Base-by-base conservation (phyloP, 805 yeast genomes). In the Candida schatavii region DNA sequence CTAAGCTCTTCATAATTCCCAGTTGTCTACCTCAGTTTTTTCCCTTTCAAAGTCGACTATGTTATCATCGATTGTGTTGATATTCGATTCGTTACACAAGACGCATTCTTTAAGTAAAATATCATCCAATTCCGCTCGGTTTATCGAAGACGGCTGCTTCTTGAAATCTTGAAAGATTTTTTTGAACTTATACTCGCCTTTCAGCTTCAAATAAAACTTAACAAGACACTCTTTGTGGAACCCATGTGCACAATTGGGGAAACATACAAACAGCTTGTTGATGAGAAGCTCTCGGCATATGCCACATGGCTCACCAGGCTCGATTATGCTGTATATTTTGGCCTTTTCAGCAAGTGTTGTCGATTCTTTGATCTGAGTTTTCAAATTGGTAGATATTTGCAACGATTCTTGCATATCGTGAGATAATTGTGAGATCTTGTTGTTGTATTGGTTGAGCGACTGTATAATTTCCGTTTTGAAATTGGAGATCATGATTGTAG, bases 201-300 rank as follows among this genome's bases (percentile, higher is more conserved):
- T 81, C 23, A 84, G 80, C 27, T 70, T 68, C 40, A 83, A 56
- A 26, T 85, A 77, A 29, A 67, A 67, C 43, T 77, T 75, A 5
- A 85, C 77, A n/a, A 88, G 61, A 65, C 99, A 93, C 57, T 89
- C 96, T 39, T 81, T 82, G 57, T 93, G 98, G 64, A 87, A 85
- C 4, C 87, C 79, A 59, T 93, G 99, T 43, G 78, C 84, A 57
- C 99, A 93, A 44, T 66, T 69, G 0, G 97, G 97, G 56, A 88
- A 93, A 4, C 82, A 79, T 41, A 83, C 74, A 51, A 89, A 89
- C 55, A 80, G 85, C 43, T 88, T 76, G 3, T 82, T 77, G 2
- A 88, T 74, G 35, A 91, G 66, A 6, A 93, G 74, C 49, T 75
- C 75, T n/a, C 70, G 64, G 61, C 98, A 91, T 3, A 80, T 49